These are phyloP conservation scores for Spergularia bocconei DNA, from an alignment of 148 eudicot genomes.

Conservation along the genomic window DNA sequence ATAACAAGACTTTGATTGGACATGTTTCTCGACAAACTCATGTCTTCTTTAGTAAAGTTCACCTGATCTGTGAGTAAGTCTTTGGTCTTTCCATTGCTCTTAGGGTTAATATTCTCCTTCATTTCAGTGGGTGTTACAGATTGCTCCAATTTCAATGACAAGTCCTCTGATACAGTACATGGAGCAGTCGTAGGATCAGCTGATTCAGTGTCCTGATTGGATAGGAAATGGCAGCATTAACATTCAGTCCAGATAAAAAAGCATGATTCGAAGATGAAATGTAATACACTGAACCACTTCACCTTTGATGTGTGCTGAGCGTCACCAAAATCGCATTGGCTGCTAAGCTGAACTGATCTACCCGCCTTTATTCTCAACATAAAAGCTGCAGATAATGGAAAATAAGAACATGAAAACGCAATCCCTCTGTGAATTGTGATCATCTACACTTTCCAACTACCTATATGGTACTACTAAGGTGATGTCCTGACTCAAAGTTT, in stretches of 20 bases:
- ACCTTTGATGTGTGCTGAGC: slow-evolving; percentile 49
- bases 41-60: background rate
- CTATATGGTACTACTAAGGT: background rate
- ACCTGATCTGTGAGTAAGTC: slow-evolving; percentile 18
- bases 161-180: background rate
- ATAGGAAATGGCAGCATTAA: background rate
- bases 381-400: slow-evolving; percentile 53
- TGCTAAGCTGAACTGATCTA: slow-evolving; percentile 59
- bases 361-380: slow-evolving; percentile 72
- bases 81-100: slow-evolving; percentile 13
- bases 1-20: background rate
- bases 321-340: slow-evolving; percentile 62
- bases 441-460: background rate
- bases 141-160: slow-evolving; percentile 21
- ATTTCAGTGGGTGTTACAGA: slow-evolving; percentile 15
- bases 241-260: background rate
- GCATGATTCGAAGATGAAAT: background rate
- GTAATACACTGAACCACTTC: background rate
- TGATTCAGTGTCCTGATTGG: slow-evolving; percentile 33
- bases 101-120: slow-evolving; percentile 25
- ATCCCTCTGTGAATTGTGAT: background rate
- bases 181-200: slow-evolving; percentile 25
- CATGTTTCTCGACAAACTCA: background rate
- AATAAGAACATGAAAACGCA: slow-evolving; percentile 12
- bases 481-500: background rate